phyloP scores from a whole-genome alignment of 176 grass and related monocot genomes.

The Cenchrus americanus region DNA sequence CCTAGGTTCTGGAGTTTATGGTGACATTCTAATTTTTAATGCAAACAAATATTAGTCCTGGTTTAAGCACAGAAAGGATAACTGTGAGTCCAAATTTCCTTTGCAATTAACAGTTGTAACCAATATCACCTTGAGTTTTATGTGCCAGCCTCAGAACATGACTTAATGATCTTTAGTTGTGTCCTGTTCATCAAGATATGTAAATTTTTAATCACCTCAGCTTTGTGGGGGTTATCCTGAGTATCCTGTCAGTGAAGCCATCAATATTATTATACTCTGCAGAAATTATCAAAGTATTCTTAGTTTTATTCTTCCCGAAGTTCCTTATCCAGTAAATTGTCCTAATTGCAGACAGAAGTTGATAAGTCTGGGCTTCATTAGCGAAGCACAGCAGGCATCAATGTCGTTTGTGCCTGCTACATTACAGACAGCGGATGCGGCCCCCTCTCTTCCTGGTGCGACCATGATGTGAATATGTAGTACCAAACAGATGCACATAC shows the following conservation, averaged over 20 bases:
- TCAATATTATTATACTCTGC: conserved; percentile 18
- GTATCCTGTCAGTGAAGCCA: conserved; percentile 10
- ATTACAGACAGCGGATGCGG: conserved; percentile 55
- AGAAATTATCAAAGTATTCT: background rate
- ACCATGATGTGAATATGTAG: conserved; percentile 61
- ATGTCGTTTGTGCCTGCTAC: conserved; percentile 56
- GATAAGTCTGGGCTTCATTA: conserved; percentile 70
- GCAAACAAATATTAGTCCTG: background rate
- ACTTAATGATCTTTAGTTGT: background rate
- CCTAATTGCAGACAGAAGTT: conserved; percentile 66
- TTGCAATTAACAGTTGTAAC: conserved; percentile 3
- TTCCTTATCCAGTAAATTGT: conserved; percentile 35
- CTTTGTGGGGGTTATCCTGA: background rate
- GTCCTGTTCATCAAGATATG: conserved; percentile 12
- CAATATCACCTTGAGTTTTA: background rate
- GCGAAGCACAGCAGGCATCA: conserved; percentile 62
- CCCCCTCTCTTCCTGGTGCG: conserved; percentile 70
- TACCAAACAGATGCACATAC: conserved; percentile 25
- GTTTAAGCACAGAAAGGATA: conserved; percentile 11
- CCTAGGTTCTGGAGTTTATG: conserved; percentile 14
- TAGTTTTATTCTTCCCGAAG: conserved; percentile 24
- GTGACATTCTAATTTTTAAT: background rate
- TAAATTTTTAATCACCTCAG: conserved; percentile 1
- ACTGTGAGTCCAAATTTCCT: background rate
- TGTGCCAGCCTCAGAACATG: background rate